Evolutionary conservation across 768 basidiomycete species (phyloP), one percentile per base, ranked within the genome.

Genomic region (Artomyces pyxidatus): DNA sequence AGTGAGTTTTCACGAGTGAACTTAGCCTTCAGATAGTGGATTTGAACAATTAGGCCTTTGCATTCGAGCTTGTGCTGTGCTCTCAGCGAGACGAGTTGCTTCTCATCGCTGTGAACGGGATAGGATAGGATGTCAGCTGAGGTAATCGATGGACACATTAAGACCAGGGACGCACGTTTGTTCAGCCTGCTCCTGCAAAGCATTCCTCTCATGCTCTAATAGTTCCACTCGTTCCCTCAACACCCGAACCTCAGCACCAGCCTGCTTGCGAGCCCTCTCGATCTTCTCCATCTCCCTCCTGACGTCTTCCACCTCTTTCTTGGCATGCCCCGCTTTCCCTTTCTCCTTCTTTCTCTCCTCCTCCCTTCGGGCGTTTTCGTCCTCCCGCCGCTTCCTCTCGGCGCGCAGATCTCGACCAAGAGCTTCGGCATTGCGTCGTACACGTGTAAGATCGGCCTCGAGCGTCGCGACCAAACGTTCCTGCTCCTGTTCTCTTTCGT

Each of bases 11-110:
- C 96, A 22, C 95, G 77, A 3, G 80, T 85, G 65, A 84, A 94
- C 61, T 90, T 91, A 47, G 87, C 85, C 64, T 98, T 95, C 57
- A 98, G 73, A 66, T 96, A 97, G 37, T 75, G 77, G 50, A 96
- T 91, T 64, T 96, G 91, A 7, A 89, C 79, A 42, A 98, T 81
- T 17, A 97, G 71, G 8, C 91, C 90, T 61, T 92, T 93, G 70
- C 87, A 86, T 62, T 97, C 92, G 53, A 80, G 78, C 54, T 86
- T 88, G 61, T 92, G 89, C 63, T 80, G 82, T 2, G 68, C 57
- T 55, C 75, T 81, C 54, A 88, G 59, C 11, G 70, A 68, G 3
- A 71, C 70, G 4, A 89, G 54, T 59, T 81, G 76, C 14, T 57
- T 59, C 4, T 75, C 72, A 51, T 85, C 78, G 17, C 82, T 83